Evolutionary conservation across 176 grass and related monocot genomes (phyloP).

Genomic region (Luzula sylvatica): DNA sequence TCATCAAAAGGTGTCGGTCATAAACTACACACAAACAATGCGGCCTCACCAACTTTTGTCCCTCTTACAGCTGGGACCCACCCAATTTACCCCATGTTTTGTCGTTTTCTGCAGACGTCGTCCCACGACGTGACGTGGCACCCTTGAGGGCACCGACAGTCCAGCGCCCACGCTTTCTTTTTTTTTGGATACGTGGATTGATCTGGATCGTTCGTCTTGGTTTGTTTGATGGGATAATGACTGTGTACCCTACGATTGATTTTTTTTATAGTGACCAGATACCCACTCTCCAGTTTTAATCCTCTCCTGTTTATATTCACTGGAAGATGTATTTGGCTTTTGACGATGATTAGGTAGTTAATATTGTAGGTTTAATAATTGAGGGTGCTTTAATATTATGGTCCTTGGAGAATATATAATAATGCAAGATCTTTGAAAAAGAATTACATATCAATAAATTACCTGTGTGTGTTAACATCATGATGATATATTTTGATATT

Average conservation of each 20-base stretch:
- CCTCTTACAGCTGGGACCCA: too few species aligned
- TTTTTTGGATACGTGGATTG: slow-evolving; percentile 3
- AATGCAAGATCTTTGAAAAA: too few species aligned
- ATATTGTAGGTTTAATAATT: too few species aligned
- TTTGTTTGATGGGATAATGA: slow-evolving; percentile 44
- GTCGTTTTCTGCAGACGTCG: neutral
- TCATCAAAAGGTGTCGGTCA: slow-evolving; percentile 1
- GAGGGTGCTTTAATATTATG: too few species aligned
- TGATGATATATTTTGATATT: too few species aligned
- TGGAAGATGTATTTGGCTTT: too few species aligned
- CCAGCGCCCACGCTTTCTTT: neutral
- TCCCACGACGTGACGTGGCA: neutral
- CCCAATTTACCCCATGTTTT: neutral
- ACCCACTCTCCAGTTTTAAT: slow-evolving; percentile 12
- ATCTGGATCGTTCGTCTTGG: neutral
- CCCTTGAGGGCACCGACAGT: slow-evolving; percentile 37
- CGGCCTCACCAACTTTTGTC: neutral
- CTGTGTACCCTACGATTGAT: slow-evolving; percentile 30
- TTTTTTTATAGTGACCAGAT: slow-evolving; percentile 23
- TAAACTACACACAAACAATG: neutral
- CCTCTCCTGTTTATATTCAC: neutral
- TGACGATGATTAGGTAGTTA: too few species aligned
- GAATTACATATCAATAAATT: too few species aligned
- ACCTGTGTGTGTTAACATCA: too few species aligned
- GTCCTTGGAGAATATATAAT: too few species aligned